phyloP scores from a whole-genome alignment of 495 filamentous ascomycete genomes.

The Podospora sp. region DNA sequence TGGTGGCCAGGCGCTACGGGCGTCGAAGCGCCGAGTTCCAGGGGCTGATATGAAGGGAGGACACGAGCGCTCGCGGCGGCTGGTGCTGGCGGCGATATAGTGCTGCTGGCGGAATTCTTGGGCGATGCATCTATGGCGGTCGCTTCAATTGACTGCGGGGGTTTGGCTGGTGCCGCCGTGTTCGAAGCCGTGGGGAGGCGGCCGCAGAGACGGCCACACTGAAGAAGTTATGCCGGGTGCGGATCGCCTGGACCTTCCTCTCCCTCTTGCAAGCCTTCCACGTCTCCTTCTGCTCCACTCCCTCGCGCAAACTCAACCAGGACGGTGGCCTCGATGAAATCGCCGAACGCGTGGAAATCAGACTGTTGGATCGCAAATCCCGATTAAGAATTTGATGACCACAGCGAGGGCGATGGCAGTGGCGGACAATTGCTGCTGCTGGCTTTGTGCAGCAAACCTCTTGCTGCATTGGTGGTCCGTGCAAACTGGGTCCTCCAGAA shows the following conservation, averaged over 20 bases:
- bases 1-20: slow-evolving; percentile 25
- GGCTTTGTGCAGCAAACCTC: slow-evolving; percentile 9
- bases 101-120: neutral
- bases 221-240: slow-evolving; percentile 16
- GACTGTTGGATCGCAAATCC: neutral
- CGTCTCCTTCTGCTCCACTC: neutral
- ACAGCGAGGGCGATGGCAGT: slow-evolving; percentile 6
- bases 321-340: slow-evolving; percentile 1
- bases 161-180: slow-evolving; percentile 38
- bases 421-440: slow-evolving; percentile 9
- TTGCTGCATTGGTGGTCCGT: slow-evolving; percentile 2
- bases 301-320: slow-evolving; percentile 10
- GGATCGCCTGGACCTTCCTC: slow-evolving; percentile 17
- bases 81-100: slow-evolving; percentile 2
- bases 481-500: slow-evolving; percentile 2
- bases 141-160: slow-evolving; percentile 29
- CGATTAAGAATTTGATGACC: neutral
- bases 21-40: slow-evolving; percentile 32
- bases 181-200: slow-evolving; percentile 52
- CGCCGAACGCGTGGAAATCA: neutral
- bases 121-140: slow-evolving; percentile 43
- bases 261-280: neutral
- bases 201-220: slow-evolving; percentile 47
- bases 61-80: slow-evolving; percentile 35
- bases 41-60: slow-evolving; percentile 41